phyloP scores from a whole-genome alignment of 2,329 filamentous ascomycete genomes.

The Xylaria sp. region DNA sequence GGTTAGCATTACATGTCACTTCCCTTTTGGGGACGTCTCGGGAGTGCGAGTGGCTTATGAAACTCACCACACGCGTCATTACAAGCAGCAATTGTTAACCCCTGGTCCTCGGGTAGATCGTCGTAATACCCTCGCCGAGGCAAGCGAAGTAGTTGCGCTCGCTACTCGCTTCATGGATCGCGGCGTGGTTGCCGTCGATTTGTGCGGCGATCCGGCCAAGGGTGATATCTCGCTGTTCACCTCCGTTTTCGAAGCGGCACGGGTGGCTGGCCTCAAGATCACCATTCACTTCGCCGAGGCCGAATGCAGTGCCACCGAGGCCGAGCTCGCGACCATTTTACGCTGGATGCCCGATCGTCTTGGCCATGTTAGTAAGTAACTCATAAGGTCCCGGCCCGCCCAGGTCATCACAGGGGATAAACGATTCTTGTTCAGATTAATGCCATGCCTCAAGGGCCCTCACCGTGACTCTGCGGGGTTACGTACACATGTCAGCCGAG shows the following conservation, averaged over 20 bases:
- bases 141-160: slow-evolving; percentile 71
- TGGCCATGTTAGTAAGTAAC: slow-evolving; percentile 72
- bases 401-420: background rate
- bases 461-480: too few relatives aligned
- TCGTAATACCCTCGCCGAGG: slow-evolving; percentile 67
- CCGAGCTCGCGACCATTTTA: slow-evolving; percentile 73
- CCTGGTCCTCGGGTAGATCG: slow-evolving; percentile 67
- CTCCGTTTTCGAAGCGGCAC: slow-evolving; percentile 68
- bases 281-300: slow-evolving; percentile 85
- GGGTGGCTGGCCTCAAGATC: slow-evolving; percentile 65
- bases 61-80: background rate
- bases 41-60: background rate
- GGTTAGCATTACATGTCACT: slow-evolving; percentile 15
- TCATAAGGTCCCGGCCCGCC: background rate
- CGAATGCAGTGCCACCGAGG: slow-evolving; percentile 63
- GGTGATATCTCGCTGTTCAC: slow-evolving; percentile 71
- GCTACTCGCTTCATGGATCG: slow-evolving; percentile 63
- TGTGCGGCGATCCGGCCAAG: slow-evolving; percentile 79
- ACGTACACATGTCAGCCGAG: background rate
- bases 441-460: too few relatives aligned
- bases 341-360: slow-evolving; percentile 74
- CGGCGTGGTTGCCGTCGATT: slow-evolving; percentile 78
- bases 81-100: background rate
- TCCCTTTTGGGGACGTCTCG: background rate
- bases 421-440: background rate